A percentile compares a stretch with the other conserved stretches of the same genome.
Evolutionary conservation across 2,329 filamentous ascomycete genomes (phyloP).

Genomic region (Nemania bipapillata): DNA sequence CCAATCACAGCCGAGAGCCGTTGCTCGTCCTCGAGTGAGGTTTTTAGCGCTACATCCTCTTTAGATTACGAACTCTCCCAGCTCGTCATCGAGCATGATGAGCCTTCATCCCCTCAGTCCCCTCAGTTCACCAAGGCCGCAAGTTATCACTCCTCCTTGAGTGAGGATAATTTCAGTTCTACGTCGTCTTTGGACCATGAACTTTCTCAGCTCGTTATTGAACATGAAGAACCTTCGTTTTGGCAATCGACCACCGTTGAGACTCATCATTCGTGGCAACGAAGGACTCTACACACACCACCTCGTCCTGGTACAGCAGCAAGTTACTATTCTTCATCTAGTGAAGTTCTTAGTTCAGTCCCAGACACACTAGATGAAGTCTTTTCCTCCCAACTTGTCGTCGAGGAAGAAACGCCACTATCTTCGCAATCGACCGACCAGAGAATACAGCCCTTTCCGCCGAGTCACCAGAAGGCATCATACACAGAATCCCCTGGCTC

Average conservation of each 20-base stretch:
- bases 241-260: not conserved
- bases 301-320: conserved; percentile 29
- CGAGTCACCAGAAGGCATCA: conserved; percentile 26
- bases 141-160: conserved; percentile 28
- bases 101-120: conserved; percentile 13
- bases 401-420: conserved; percentile 38
- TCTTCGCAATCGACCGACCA: conserved; percentile 37
- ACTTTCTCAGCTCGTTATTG: conserved; percentile 25
- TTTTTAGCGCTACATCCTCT: conserved; percentile 29
- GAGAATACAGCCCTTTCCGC: conserved; percentile 27
- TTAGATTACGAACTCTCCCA: conserved; percentile 27
- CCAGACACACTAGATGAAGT: conserved; percentile 29
- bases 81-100: conserved; percentile 20
- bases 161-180: conserved; percentile 23
- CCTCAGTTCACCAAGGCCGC: conserved; percentile 8
- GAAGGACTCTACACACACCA: not conserved
- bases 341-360: conserved; percentile 30
- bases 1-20: conserved; percentile 15
- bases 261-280: conserved; percentile 5
- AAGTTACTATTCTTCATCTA: conserved; percentile 42
- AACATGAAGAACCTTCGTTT: conserved; percentile 8
- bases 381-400: conserved; percentile 37
- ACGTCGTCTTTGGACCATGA: conserved; percentile 27
- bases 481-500: conserved; percentile 9
- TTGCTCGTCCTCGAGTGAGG: conserved; percentile 27